Base-by-base conservation (phyloP, 805 yeast species). In the Saccharomycopsis malanga region DNA sequence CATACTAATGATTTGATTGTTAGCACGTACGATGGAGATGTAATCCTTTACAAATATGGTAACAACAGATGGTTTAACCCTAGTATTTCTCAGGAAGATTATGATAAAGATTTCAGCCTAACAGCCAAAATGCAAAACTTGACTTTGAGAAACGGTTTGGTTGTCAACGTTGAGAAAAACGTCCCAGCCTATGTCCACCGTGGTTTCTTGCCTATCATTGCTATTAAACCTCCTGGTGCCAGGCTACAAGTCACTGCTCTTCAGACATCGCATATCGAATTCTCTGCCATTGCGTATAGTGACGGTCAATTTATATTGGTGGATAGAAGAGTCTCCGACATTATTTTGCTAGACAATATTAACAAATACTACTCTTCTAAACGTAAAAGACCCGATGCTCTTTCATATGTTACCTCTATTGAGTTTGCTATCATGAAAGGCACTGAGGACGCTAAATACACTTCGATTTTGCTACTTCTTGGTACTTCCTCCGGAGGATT, bases 401-500 rank as follows among this genome's bases (percentile, higher is more conserved):
- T 42, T 20, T 56, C 62, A 7, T 54, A 41, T 34, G 74, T 82
- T 2, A 82, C 94, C 0, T 58, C 74, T 1, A 61, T 86, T 42
- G 88, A 87, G 54, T 87, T 89, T 61, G 74, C 89, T 0, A 81
- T 85, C 21, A 76, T 84, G 71, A 77, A 76, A 30, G 68, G 74
- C 44, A 84, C 80, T 1, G 77, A 74, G 24, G 93, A 84, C 48
- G 74, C 73, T 0, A 44, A 35, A 27, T 83, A 72, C 56, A 79
- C 93, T 0, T 80, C 87, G n/a, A 76, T 89, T 32, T 57, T 85
- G 22, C 62, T 89, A 64, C 64, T 76, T 21, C 83, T 81, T 10
- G 98, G 98, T 21, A 83, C 96, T 0, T 75, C 77, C 47, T 65
- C 66, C 14, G 97, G 97, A 15, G 83, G 85, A 47, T 58, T 87